phyloP scores from a whole-genome alignment of 1,139 yeast genomes.

The Lodderomyces beijingensis region DNA sequence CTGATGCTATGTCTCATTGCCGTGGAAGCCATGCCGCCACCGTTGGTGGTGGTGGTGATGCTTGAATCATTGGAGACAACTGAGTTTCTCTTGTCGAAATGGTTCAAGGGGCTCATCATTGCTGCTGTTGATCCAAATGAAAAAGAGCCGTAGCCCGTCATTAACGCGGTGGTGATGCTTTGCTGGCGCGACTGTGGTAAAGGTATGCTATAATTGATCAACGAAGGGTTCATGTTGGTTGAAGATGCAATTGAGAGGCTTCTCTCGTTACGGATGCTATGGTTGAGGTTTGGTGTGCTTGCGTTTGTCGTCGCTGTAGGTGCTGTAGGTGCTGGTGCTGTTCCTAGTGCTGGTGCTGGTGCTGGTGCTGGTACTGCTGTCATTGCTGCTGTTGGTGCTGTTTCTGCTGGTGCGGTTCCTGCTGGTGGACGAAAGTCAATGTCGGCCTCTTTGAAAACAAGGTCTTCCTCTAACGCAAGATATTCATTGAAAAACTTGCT shows the following conservation, averaged over 20 bases:
- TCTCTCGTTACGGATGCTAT: conserved; percentile 3
- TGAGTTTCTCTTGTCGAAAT: not conserved
- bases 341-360: conserved; percentile 1
- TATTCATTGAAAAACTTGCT: conserved; percentile 12
- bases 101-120: too few species aligned
- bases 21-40: not conserved
- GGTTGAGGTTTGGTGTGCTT: conserved; percentile 2
- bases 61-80: not conserved
- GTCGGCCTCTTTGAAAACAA: conserved; percentile 11
- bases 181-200: conserved; percentile 2
- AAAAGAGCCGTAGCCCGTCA: too few species aligned
- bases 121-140: too few species aligned
- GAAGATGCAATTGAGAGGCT: too few species aligned
- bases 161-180: too few species aligned
- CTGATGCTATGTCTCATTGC: not conserved
- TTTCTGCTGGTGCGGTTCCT: conserved; percentile 2
- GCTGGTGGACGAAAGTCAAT: too few species aligned
- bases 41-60: conserved; percentile 1
- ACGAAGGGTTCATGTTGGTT: conserved; percentile 1
- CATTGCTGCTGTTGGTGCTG: conserved; percentile 7
- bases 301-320: not conserved
- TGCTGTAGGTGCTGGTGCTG: conserved; percentile 1
- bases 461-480: conserved; percentile 7
- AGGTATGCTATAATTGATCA: not conserved
- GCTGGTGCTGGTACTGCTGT: not conserved